These are phyloP conservation scores for Mycena vitilis DNA, from an alignment of 768 basidiomycete species.

Conservation along the genomic window DNA sequence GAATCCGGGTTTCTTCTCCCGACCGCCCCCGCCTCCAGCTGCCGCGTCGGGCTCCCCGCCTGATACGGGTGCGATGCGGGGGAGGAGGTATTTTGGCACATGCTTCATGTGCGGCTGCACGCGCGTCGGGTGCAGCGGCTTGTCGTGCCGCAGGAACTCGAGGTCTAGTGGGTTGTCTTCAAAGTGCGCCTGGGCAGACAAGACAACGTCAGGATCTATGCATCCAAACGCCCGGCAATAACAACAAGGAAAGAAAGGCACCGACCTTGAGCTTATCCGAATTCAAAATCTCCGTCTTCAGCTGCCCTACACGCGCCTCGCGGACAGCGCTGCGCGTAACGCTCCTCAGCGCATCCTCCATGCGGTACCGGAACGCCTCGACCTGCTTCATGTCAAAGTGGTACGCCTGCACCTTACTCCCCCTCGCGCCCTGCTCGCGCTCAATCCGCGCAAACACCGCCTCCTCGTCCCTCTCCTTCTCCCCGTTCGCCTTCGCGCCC, in stretches of 20 bases:
- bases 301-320: conserved; percentile 93
- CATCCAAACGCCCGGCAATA: no score
- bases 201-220: no score
- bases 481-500: no score
- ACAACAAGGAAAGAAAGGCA: background rate
- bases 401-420: conserved; percentile 85
- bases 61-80: conserved; percentile 75
- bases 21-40: conserved; percentile 32
- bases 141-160: conserved; percentile 93
- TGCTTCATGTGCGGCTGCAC: conserved; percentile 96
- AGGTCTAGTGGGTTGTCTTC: conserved; percentile 96
- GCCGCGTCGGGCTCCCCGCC: conserved; percentile 48
- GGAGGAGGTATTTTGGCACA: conserved; percentile 92
- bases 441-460: conserved; percentile 81
- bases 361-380: conserved; percentile 96
- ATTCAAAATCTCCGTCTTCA: conserved; percentile 93
- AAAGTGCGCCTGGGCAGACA: conserved; percentile 83
- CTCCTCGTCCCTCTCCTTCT: conserved; percentile 66
- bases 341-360: conserved; percentile 93
- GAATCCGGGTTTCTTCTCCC: conserved; percentile 58
- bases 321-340: conserved; percentile 89
- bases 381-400: conserved; percentile 96
- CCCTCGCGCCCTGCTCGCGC: conserved; percentile 72
- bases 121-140: conserved; percentile 89
- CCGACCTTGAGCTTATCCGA: conserved; percentile 95